Evolutionary conservation across 2,329 filamentous ascomycete genomes (phyloP).

Genomic region (Sphaerulina musiva): DNA sequence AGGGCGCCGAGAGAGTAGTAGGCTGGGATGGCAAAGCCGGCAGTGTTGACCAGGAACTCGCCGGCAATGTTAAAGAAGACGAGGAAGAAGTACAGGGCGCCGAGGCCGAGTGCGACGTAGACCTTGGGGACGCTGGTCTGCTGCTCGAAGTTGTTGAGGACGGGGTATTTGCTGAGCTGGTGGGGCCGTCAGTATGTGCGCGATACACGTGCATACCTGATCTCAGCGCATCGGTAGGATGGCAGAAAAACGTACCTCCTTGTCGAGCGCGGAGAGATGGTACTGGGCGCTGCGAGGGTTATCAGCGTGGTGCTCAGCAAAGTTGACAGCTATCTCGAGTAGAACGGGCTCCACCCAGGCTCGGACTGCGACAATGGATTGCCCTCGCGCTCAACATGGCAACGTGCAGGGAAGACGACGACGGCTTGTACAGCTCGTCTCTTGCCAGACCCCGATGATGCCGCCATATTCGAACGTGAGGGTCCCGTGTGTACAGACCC

Average conservation of each 20-base stretch:
- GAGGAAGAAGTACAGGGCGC: slow-evolving; percentile 78
- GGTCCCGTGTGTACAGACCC: not conserved
- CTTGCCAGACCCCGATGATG: not conserved
- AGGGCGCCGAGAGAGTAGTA: slow-evolving; percentile 79
- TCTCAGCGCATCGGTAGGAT: not conserved
- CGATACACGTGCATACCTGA: not conserved
- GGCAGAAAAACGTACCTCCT: slow-evolving; percentile 53
- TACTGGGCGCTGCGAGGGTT: slow-evolving; percentile 35
- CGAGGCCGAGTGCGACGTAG: slow-evolving; percentile 71
- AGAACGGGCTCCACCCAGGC: not conserved
- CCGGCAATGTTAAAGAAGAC: slow-evolving; percentile 89
- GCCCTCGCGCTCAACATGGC: not conserved
- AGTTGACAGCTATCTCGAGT: slow-evolving; percentile 2
- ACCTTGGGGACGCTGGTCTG: slow-evolving; percentile 77
- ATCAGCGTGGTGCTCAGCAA: slow-evolving; percentile 10
- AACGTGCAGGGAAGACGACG: not conserved
- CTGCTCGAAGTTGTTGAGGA: slow-evolving; percentile 79
- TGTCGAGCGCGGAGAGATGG: slow-evolving; percentile 72
- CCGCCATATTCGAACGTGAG: not conserved
- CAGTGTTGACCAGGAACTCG: slow-evolving; percentile 79
- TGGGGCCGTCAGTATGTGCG: not conserved
- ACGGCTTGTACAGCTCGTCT: not conserved
- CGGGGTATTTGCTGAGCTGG: slow-evolving; percentile 78
- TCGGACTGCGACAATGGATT: not conserved
- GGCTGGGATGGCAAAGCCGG: slow-evolving; percentile 72